Percentiles rank a stretch among this genome's conserved stretches.
Conservation (phyloP, 345 rosid genomes). For the Bruguiera parviflora region DNA sequence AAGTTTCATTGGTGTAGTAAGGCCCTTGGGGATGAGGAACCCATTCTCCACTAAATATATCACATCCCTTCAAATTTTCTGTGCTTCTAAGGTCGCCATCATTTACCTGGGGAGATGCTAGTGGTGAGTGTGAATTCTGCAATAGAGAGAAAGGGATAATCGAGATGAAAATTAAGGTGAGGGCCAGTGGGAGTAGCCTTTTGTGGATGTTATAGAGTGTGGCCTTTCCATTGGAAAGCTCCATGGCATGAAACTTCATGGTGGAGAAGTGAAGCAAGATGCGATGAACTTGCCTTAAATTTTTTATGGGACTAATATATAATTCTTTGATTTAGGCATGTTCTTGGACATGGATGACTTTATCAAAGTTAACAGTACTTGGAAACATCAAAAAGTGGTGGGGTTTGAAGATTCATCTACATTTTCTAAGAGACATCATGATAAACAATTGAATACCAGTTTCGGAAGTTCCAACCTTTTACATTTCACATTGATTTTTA, state of each 20-base stretch:
- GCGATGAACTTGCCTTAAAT: background rate
- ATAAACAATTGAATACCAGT: background rate
- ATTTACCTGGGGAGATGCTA: background rate
- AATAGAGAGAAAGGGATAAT: slow-evolving; percentile 16
- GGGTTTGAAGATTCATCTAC: background rate
- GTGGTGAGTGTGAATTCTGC: slow-evolving; percentile 12
- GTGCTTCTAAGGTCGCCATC: background rate
- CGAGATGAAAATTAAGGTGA: slow-evolving; percentile 11
- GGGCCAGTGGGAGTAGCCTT: slow-evolving; percentile 8
- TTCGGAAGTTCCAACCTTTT: background rate
- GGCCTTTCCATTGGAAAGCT: slow-evolving; percentile 8
- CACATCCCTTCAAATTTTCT: slow-evolving; percentile 23
- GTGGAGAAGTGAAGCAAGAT: slow-evolving; percentile 6
- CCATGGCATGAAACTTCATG: slow-evolving; percentile 11
- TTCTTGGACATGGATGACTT: background rate
- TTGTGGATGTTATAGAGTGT: background rate
- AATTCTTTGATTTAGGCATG: background rate
- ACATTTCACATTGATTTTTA: background rate
- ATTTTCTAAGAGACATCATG: slow-evolving; percentile 1
- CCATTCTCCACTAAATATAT: slow-evolving; percentile 40
- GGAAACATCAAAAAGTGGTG: background rate
- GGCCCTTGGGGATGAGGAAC: slow-evolving; percentile 29
- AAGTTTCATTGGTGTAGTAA: slow-evolving; percentile 35
- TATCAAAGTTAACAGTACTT: background rate
- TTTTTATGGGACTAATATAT: background rate